A percentile compares a stretch with the other conserved stretches of the same genome.
These are phyloP conservation scores for Spizellomyces punctatus DNA, from an alignment of 192 early-diverging fungal species.

Conservation along the genomic window DNA sequence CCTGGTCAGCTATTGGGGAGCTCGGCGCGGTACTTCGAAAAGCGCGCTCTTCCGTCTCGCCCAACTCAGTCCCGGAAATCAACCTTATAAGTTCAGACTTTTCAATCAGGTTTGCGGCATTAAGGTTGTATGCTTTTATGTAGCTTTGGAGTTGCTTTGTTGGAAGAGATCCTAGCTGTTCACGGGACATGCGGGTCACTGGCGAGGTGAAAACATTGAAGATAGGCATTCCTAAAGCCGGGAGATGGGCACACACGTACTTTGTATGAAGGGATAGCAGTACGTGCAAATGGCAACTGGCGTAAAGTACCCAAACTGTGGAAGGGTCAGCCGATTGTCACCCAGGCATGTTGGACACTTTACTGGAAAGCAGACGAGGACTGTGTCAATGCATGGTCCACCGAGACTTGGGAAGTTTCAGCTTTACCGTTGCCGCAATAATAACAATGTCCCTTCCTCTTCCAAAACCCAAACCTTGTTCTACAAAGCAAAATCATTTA, in stretches of 20 bases:
- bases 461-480: conserved; percentile 15
- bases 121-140: conserved; percentile 29
- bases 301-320: conserved; percentile 17
- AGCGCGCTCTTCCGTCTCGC: conserved; percentile 13
- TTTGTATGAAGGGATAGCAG: conserved; percentile 13
- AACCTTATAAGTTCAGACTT: conserved; percentile 36
- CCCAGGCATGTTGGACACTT: conserved; percentile 8
- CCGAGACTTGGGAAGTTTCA: background rate
- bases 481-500: background rate
- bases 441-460: conserved; percentile 15
- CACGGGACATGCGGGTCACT: conserved; percentile 13
- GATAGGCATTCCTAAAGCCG: background rate
- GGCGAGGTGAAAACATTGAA: background rate
- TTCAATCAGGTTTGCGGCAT: conserved; percentile 23
- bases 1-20: too few species aligned
- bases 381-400: background rate
- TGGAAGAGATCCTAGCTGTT: conserved; percentile 20
- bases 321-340: conserved; percentile 10
- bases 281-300: conserved; percentile 24
- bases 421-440: conserved; percentile 21
- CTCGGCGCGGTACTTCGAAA: background rate
- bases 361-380: background rate
- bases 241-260: conserved; percentile 6
- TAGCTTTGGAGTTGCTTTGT: conserved; percentile 31
- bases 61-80: conserved; percentile 10